Percentiles rank a stretch among this genome's conserved stretches.
Conservation (phyloP, 1,139 yeast genomes). For the Candida frijolesensis region DNA sequence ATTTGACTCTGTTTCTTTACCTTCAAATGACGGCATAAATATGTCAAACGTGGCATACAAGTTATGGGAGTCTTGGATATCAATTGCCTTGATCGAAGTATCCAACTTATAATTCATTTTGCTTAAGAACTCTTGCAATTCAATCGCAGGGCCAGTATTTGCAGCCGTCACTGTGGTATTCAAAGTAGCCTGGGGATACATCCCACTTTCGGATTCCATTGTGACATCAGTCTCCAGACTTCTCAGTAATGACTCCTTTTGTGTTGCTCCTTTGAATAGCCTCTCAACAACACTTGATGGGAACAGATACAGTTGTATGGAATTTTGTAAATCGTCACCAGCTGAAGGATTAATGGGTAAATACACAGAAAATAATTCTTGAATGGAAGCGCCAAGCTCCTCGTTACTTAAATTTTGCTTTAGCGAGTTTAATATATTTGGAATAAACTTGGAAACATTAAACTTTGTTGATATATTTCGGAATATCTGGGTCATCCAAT, state of each 20-base stretch:
- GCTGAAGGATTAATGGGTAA: background rate
- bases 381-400: slow-evolving; percentile 11
- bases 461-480: slow-evolving; percentile 34
- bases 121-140: slow-evolving; percentile 18
- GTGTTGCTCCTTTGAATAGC: background rate
- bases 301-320: slow-evolving; percentile 2
- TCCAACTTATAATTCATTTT: slow-evolving; percentile 31
- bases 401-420: slow-evolving; percentile 5
- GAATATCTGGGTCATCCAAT: slow-evolving; percentile 37
- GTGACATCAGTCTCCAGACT: slow-evolving; percentile 2
- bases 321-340: background rate
- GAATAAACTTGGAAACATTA: slow-evolving; percentile 31
- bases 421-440: slow-evolving; percentile 15
- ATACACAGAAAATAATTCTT: slow-evolving; percentile 21
- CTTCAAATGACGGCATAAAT: slow-evolving; percentile 50
- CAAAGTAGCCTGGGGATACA: background rate
- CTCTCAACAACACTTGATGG: background rate
- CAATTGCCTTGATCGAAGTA: slow-evolving; percentile 21
- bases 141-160: slow-evolving; percentile 8
- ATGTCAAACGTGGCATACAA: slow-evolving; percentile 22
- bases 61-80: slow-evolving; percentile 20
- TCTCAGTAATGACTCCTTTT: background rate
- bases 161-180: background rate
- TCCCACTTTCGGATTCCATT: background rate
- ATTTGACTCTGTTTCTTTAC: slow-evolving; percentile 85